Percentiles rank a stretch among this genome's conserved stretches.
Conservation (phyloP, 2,329 filamentous ascomycete genomes). For the Grosmannia serpens region DNA sequence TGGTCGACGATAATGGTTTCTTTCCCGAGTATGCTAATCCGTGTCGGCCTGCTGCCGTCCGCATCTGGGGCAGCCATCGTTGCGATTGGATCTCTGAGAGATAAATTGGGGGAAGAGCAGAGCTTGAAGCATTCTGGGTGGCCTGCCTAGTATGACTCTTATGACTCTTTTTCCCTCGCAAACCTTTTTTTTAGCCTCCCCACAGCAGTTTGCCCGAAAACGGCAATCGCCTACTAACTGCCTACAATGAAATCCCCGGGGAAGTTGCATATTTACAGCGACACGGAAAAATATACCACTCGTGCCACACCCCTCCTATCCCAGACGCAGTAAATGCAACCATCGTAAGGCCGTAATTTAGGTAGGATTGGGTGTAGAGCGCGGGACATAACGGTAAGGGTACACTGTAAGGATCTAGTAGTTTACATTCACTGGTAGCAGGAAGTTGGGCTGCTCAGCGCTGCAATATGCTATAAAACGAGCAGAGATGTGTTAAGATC, state of each 20-base stretch:
- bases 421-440: too few species aligned
- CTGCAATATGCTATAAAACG: too few species aligned
- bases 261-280: too few species aligned
- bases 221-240: background rate
- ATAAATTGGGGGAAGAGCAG: background rate
- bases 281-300: too few species aligned
- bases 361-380: too few species aligned
- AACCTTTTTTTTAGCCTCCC: background rate
- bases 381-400: too few species aligned
- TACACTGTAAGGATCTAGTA: too few species aligned
- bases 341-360: too few species aligned
- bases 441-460: too few species aligned
- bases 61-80: constrained; percentile 5
- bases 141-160: background rate
- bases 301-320: too few species aligned
- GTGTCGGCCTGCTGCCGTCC: constrained; percentile 29
- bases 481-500: background rate
- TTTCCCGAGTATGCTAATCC: constrained; percentile 74
- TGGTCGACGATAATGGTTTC: constrained; percentile 89
- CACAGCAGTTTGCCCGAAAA: background rate
- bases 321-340: too few species aligned
- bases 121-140: background rate
- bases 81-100: background rate
- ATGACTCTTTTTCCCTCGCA: background rate
- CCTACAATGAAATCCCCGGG: too few species aligned